Evolutionary conservation across 768 basidiomycete species (phyloP), one percentile per base, ranked within the genome.

Genomic region (Sporobolomyces roseus): DNA sequence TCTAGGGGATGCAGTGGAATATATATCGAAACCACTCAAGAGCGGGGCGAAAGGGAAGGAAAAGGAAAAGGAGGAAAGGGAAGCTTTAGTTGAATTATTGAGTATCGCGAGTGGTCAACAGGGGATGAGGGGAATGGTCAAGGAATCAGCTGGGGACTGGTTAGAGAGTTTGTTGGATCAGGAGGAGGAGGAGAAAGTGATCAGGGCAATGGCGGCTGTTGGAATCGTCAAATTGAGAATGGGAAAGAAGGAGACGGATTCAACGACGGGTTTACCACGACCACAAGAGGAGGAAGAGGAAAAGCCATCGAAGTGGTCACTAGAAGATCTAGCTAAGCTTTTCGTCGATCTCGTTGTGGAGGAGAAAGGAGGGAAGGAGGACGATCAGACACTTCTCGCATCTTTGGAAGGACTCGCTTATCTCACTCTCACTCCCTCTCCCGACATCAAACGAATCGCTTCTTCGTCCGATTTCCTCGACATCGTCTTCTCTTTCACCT

Each of bases 341-440:
- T 78, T 61, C 55, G 33, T 69, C 58, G 12, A 16, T 54, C 21
- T 56, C 19, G 45, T 50, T 4, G 23, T 27, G 30, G 17, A 32
- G n/a, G 21, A 13, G 21, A 23, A 46, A 7, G 29, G 33, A 16
- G 27, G 35, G 45, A 21, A 17, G 23, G 21, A 27, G 78, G 77
- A 13, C 79, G 83, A 36, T 72, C 77, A 9, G 74, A 82, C 27
- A 82, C 84, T 85, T 21, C 79, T 81, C 12, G 87, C 91, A 68
- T 86, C 86, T 6, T 81, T 93, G 19, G 93, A 96, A 79, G 91
- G 88, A 0, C 80, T 96, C 56, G 89, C 88, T n/a, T 88, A 93
- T 78, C 84, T 91, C 64, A 89, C 86, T 65, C 80, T 83, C 54
- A 83, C 85, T 71, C 81, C 88, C 1, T 67, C 77, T 2, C 81